A percentile compares a stretch with the other conserved stretches of the same genome.
phyloP scores from a whole-genome alignment of 2,329 filamentous ascomycete species.

The Tothia fuscella region DNA sequence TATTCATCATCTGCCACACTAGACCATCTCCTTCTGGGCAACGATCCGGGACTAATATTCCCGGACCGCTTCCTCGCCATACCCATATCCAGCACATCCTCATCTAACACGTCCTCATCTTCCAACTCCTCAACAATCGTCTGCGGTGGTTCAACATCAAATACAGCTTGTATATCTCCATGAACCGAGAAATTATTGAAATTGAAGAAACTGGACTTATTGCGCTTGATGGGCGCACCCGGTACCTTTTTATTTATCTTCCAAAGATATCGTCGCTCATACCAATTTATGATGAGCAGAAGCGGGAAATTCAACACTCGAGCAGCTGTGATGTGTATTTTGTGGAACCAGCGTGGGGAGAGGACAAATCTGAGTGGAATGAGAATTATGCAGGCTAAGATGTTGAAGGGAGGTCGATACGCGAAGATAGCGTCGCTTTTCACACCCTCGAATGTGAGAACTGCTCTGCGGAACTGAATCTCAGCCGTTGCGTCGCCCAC shows the following conservation, averaged over 20 bases:
- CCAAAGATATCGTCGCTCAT: constrained; percentile 62
- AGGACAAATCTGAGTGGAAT: constrained; percentile 68
- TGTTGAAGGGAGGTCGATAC: constrained; percentile 74
- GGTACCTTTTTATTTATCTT: constrained; percentile 28
- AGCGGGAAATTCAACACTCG: constrained; percentile 64
- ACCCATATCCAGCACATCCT: constrained; percentile 18
- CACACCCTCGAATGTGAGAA: constrained; percentile 74
- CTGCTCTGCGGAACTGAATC: constrained; percentile 69
- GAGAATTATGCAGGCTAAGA: constrained; percentile 61
- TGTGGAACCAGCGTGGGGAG: constrained; percentile 78
- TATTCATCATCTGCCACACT: too few relatives aligned
- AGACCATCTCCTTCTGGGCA: constrained; percentile 1
- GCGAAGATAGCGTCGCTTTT: constrained; percentile 76
- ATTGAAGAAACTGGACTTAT: constrained; percentile 47
- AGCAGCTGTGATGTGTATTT: constrained; percentile 70
- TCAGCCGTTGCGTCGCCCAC: constrained; percentile 68
- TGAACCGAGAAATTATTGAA: constrained; percentile 58
- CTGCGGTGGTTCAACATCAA: constrained; percentile 57
- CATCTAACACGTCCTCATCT: constrained; percentile 36
- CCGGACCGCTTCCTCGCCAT: constrained; percentile 4
- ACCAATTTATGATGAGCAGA: constrained; percentile 56
- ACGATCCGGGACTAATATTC: constrained; percentile 6
- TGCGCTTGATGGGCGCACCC: constrained; percentile 26
- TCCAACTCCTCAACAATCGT: constrained; percentile 34
- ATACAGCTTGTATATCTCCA: constrained; percentile 60